Conservation (phyloP, 2,329 filamentous ascomycete species). For the Pseudocercospora musae region DNA sequence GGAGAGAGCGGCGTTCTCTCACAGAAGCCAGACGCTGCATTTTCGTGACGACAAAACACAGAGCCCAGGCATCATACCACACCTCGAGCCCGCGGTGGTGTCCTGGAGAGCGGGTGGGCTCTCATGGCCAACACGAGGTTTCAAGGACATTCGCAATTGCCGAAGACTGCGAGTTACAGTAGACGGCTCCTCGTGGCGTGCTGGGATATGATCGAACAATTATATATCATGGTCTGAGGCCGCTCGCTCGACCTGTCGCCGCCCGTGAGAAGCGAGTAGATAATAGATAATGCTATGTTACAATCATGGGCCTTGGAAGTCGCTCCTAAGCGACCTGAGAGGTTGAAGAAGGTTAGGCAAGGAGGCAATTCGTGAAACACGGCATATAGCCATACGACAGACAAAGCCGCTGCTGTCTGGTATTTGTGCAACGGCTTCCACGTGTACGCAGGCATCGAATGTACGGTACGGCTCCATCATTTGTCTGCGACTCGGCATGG, state of each 20-base stretch:
- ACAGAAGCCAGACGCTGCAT: neutral
- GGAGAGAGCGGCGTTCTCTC: neutral
- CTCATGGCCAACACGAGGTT: neutral
- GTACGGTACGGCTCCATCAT: slow-evolving; percentile 11
- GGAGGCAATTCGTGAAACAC: neutral
- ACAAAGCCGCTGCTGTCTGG: neutral
- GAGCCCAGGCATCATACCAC: neutral
- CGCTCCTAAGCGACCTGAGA: neutral
- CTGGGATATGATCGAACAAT: slow-evolving; percentile 5
- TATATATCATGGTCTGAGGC: slow-evolving; percentile 2
- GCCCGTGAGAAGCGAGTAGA: neutral
- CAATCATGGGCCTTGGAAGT: neutral
- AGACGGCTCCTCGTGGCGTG: slow-evolving; percentile 7
- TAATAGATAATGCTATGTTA: neutral
- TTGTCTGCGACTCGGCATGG: slow-evolving; percentile 13
- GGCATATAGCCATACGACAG: neutral
- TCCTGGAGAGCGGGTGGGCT: neutral
- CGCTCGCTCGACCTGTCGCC: slow-evolving; percentile 3
- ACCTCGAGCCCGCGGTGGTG: neutral
- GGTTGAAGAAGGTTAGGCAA: neutral
- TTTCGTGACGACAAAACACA: neutral
- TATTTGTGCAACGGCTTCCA: slow-evolving; percentile 8
- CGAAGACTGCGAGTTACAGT: slow-evolving; percentile 3
- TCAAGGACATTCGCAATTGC: slow-evolving; percentile 11
- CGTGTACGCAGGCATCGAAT: slow-evolving; percentile 14